phyloP scores from a whole-genome alignment of 441 rosid genomes.

The Dalechampia spathulata region DNA sequence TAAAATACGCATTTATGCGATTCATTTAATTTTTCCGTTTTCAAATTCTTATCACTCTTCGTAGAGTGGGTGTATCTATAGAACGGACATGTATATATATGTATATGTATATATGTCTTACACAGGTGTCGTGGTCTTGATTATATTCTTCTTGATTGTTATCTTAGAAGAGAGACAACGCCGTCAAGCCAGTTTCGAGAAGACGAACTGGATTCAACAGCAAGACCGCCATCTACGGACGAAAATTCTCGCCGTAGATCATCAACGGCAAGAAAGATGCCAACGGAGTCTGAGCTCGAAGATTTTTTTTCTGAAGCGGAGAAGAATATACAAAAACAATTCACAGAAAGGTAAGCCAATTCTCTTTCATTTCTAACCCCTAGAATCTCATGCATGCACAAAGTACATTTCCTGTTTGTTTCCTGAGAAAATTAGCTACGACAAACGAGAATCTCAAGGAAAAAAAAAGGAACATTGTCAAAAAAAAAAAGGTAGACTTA shows the following conservation, averaged over 20 bases:
- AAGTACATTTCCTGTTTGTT: constrained; percentile 13
- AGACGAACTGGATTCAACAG: constrained; percentile 29
- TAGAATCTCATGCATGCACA: constrained; percentile 5
- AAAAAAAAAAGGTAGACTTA: no score
- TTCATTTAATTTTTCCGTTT: constrained; percentile 20
- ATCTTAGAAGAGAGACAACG: constrained; percentile 35
- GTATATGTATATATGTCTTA: no score
- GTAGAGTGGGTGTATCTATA: no score
- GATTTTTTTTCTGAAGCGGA: constrained; percentile 62
- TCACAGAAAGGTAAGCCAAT: constrained; percentile 48
- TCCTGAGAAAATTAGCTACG: constrained; percentile 8
- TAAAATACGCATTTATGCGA: not conserved
- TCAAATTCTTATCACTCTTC: no score
- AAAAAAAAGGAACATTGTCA: no score
- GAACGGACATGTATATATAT: no score
- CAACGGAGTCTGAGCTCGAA: constrained; percentile 53
- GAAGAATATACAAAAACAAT: constrained; percentile 34
- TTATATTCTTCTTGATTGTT: no score
- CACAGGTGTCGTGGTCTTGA: not conserved
- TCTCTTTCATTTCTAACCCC: no score
- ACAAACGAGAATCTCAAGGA: no score
- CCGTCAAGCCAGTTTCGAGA: constrained; percentile 34
- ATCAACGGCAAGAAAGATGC: constrained; percentile 30
- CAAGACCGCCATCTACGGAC: constrained; percentile 23
- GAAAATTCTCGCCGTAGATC: constrained; percentile 30